Evolutionary conservation across 441 rosid species (phyloP), one percentile per base, ranked within the genome.

Genomic region (Gossypium davidsonii): DNA sequence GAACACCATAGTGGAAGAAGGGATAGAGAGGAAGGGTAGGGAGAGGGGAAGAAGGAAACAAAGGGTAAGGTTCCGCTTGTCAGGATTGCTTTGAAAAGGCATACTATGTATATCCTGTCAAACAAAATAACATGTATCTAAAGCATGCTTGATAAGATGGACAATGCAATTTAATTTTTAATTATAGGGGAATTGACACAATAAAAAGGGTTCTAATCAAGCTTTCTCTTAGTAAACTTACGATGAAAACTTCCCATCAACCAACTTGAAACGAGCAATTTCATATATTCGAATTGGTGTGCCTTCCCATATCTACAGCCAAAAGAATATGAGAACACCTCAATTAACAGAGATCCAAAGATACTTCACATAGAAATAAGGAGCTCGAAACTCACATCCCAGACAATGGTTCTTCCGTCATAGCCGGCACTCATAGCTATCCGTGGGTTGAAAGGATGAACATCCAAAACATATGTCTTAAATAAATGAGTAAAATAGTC

Each of bases 351-450:
- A 76, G 68, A 42, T 67, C 46, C 42, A 18, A 34, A 75, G 62
- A 70, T 57, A 52, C 76, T 73, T 65, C 37, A 20, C 58, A 63
- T 5, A 6, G 57, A 66, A 60, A 28, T n/a, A 58, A 76, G 60
- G 72, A 78, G 71, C 61, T 63, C 17, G 75, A 69, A 82, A 90
- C 99, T 91, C 85, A 96, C 99, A 89, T 96, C 99, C 98, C 99
- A 96, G 69, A 96, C 88, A 71, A 96, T 96, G 31, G 97, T 89
- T 84, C 82, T 87, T 73, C 99, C 99, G 85, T 96, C 99, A 82
- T 96, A 96, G 73, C 99, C 99, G 78, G 98, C 98, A 82, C 98
- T 96, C 99, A 96, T 96, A 68, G 98, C 99, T 72, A 96, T 90
- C 81, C 98, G 90, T 2, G 98, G 98, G 79, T 96, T 94, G 86